Evolutionary conservation across 306 rosid species (phyloP).

Genomic region (Hylodesmum podocarpum): DNA sequence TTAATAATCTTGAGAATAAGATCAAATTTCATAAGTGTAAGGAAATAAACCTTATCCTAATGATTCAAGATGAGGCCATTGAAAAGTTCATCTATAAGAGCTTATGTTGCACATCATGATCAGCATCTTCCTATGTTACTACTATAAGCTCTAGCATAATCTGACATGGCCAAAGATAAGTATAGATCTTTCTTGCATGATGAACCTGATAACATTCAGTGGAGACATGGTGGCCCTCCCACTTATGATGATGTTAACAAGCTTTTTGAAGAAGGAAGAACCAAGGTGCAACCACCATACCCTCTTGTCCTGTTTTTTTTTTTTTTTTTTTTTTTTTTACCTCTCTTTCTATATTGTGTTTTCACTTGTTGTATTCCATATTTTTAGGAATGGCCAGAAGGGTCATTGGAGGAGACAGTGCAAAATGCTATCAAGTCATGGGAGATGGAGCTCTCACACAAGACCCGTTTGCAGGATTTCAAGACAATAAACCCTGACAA

Average conservation of each 20-base stretch:
- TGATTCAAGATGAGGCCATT: background rate
- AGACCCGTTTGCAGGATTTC: conserved; percentile 35
- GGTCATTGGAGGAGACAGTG: conserved; percentile 64
- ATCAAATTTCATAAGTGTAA: background rate
- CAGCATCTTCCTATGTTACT: background rate
- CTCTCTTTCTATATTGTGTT: background rate
- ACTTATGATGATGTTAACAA: conserved; percentile 49
- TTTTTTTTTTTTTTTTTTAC: background rate
- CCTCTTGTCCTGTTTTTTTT: background rate
- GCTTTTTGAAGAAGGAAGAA: conserved; percentile 71
- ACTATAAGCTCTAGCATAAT: background rate
- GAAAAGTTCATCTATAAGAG: background rate
- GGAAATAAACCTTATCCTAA: background rate
- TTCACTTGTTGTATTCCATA: background rate
- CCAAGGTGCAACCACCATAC: conserved; percentile 43
- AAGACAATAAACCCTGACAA: conserved; percentile 36
- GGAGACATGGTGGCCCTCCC: conserved; percentile 86
- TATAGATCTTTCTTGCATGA: conserved; percentile 58
- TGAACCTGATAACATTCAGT: conserved; percentile 33
- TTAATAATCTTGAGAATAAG: background rate
- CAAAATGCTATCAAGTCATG: conserved; percentile 54
- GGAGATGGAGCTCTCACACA: conserved; percentile 44
- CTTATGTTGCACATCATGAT: background rate
- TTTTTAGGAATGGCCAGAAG: conserved; percentile 60
- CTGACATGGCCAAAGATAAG: conserved; percentile 49